Evolutionary conservation across 1,139 yeast genomes (phyloP), one percentile per base, ranked within the genome.

Genomic region (Pichia inconspicua): DNA sequence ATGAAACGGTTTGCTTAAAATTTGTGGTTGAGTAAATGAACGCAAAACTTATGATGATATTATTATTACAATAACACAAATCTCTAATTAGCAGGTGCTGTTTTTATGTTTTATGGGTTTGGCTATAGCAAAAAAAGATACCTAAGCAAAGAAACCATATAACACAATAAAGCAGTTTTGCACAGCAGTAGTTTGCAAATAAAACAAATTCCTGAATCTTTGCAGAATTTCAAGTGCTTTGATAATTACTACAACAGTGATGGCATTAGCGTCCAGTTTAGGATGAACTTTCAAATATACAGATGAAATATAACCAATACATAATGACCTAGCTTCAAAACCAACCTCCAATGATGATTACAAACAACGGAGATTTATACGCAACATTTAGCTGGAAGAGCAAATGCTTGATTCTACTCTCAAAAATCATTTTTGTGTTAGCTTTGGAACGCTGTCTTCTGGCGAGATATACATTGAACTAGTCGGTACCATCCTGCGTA

Each of bases 221-320:
- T 2, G 70, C 78, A 57, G 74, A 75, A 27, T 75, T 72, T 68
- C 75, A 66, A 42, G 64, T 53, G 52, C 69, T 70, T 58, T 55
- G 42, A 62, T 59, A n/a, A 62, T 37, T 37, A 61, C 56, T 34
- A 57, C 58, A 43, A 73, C 68, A n/a, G 76, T 82, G 65, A 80
- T 69, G 7, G 75, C 75, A 53, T 77, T 80, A 46, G 77, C 70
- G 25, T 77, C 78, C 64, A 80, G 68, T 35, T 73, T 72, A 31
- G 74, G 77, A 57, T 79, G 79, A 52, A 73, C 65, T 52, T 80
- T 85, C 48, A 78, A 70, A 2, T 74, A 72, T 43, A 77, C 72
- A 1, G 78, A 66, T 9, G 76, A 66, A 49, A 73, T 70, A 71
- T 78, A 74, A 19, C 82, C 75, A 58, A 78, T 74, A 38, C 66